Base-by-base conservation (phyloP, 2,329 filamentous ascomycete species). In the Emergomyces pasteurianus region DNA sequence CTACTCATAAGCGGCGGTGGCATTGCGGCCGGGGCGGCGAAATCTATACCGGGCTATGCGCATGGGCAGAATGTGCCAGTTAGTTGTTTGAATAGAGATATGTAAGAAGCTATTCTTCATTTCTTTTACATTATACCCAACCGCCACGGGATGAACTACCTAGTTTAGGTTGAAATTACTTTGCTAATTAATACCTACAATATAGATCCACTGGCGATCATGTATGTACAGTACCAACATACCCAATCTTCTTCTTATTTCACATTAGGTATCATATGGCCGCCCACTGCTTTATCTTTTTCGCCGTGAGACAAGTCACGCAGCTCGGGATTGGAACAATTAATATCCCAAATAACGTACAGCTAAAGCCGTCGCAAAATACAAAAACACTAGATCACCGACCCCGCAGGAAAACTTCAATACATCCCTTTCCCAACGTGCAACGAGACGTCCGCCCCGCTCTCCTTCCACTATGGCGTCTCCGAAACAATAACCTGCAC, bases 341-440 rank as follows among this genome's bases (percentile, higher is more conserved):
- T 54, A 31, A 55, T 36, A 36, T 36, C n/a, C n/a, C 21, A n/a
- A 46, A n/a, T 42, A 31, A 8, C 23, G 10, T 40, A 47, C 60
- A 42, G 61, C 60, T 66, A 55, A 65, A 57, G 43, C 16, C 5
- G 10, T 34, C 31, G 16, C 46, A 12, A 28, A 49, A 49, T 21
- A 31, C 31, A 31, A 31, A 49, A 49, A n/a, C n/a, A n/a, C 16
- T 59, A 65, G 64, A 50, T 63, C 28, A 60, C 61, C 42, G 86
- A 95, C 72, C 80, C 82, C 42, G 81, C 86, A 65, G 87, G 94
- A 70, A 87, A 95, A 73, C 84, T 96, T 61, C 83, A 95, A 81
- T 97, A 94, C 81, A 86, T 94, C 52, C 90, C 92, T 46, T 97
- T 97, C 75, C 89, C 89, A 28, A 81, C 82, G 40, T 97, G 94